Base-by-base conservation (phyloP, 2,329 filamentous ascomycete species). In the Trichoderma oligosporum region DNA sequence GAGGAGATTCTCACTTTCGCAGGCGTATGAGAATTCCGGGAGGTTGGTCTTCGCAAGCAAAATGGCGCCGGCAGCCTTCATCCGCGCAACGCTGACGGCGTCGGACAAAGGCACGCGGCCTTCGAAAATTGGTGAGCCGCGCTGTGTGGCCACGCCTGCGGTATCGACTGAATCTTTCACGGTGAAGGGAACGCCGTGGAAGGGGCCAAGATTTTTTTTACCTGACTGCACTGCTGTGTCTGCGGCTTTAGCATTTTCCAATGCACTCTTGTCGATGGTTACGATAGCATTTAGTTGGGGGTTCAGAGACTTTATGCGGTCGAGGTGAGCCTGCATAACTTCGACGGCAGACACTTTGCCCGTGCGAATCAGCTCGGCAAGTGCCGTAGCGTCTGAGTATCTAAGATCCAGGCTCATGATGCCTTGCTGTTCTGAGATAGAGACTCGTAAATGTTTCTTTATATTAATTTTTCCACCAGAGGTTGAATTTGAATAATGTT, bases 261-360 rank as follows among this genome's bases (percentile, higher is more conserved):
- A 35, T 35, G 33, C 33, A 35, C 11, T 35, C 22, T 45, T 45
- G 24, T 45, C 25, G n/a, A 45, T 0, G 41, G 41, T 45, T 22
- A 45, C 41, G 41, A 45, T 45, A 45, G 41, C 41, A 45, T 45
- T 45, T 14, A 45, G 22, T 16, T 45, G 41, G 41, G 41, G 22
- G 14, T 45, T 45, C 41, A 45, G 22, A 45, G 41, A 27, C 4
- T 29, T 45, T 29, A 45, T 45, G 41, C 41, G 41, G 41, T 45
- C 41, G 41, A 45, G 41, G 24, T 45, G 41, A 45, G 41, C 12
- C 41, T 45, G 41, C 41, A 45, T 45, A 45, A 45, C 41, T 45
- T 45, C 22, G 1, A 45, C 41, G 14, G 41, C 41, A 45, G 41
- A 45, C 41, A 27, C 41, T 27, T 45, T 45, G 41, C 41, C 41